These are phyloP conservation scores for Quercus lobata DNA, from an alignment of 331 rosid species.

Conservation along the genomic window DNA sequence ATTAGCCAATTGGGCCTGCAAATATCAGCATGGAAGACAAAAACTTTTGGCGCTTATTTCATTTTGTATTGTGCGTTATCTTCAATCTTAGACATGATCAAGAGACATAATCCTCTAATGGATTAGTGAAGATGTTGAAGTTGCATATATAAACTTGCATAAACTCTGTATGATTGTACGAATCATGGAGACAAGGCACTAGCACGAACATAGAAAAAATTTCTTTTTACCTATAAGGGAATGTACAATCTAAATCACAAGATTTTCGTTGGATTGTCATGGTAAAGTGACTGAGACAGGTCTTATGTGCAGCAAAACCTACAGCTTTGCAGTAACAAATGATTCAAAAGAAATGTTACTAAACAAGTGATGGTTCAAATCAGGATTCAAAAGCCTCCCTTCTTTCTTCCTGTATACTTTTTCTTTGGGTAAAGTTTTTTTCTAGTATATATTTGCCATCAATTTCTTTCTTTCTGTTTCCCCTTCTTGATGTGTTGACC, in stretches of 20 bases:
- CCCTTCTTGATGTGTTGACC: no score
- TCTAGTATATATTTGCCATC: no score
- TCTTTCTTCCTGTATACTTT: background rate
- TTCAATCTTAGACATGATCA: background rate
- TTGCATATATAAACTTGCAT: background rate
- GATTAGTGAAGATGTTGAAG: no score
- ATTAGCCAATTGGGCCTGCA: background rate
- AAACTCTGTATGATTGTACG: background rate
- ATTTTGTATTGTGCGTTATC: background rate
- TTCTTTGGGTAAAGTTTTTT: no score
- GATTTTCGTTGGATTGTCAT: slow-evolving; percentile 7
- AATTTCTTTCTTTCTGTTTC: no score
- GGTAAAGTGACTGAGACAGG: slow-evolving; percentile 28
- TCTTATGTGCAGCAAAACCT: slow-evolving; percentile 15
- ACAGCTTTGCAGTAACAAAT: slow-evolving; percentile 16
- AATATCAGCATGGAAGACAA: background rate
- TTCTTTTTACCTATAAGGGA: background rate
- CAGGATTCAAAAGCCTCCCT: background rate
- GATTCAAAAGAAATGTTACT: slow-evolving; percentile 3
- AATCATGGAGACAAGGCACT: background rate
- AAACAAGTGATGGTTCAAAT: slow-evolving; percentile 19
- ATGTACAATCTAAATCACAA: slow-evolving; percentile 10
- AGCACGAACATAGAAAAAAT: background rate
- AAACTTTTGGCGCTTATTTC: background rate
- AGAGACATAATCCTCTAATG: background rate